Percentiles rank a stretch among this genome's conserved stretches.
phyloP scores from a whole-genome alignment of 495 filamentous ascomycete species.

The Aspergillus mulundensis region DNA sequence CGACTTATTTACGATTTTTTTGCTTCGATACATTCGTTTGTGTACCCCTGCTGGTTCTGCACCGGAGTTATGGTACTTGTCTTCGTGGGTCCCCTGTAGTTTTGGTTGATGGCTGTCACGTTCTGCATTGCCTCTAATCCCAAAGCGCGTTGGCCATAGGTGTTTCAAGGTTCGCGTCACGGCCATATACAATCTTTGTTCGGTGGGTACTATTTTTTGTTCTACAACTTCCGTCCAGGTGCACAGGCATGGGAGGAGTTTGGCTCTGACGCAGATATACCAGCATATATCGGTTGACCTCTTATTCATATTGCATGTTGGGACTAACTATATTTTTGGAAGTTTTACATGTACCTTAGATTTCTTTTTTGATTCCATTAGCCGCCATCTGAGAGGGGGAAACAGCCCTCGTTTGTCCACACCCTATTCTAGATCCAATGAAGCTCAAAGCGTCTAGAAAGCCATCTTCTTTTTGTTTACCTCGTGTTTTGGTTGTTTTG shows the following conservation, averaged over 20 bases:
- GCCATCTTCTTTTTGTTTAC: constrained; percentile 3
- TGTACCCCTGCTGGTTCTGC: constrained; percentile 6
- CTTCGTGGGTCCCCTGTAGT: background rate
- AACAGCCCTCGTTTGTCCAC: background rate
- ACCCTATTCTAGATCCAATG: constrained; percentile 2
- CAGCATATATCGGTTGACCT: constrained; percentile 27
- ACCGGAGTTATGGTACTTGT: constrained; percentile 14
- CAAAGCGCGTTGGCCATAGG: constrained; percentile 5
- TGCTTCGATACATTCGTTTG: constrained; percentile 11
- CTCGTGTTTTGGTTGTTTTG: too few relatives aligned
- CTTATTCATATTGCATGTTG: constrained; percentile 18
- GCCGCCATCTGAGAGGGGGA: background rate
- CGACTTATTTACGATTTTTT: background rate
- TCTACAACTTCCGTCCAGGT: constrained; percentile 17
- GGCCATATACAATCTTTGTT: background rate
- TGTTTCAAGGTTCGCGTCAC: background rate
- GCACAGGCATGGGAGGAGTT: constrained; percentile 42
- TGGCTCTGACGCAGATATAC: constrained; percentile 21
- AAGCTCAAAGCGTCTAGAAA: background rate
- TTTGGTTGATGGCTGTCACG: constrained; percentile 18
- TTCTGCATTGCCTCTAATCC: constrained; percentile 12
- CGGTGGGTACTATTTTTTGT: constrained; percentile 1
- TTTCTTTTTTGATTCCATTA: constrained; percentile 4
- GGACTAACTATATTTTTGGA: constrained; percentile 8
- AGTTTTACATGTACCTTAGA: constrained; percentile 22